Evolutionary conservation across 768 basidiomycete genomes (phyloP), one percentile per base, ranked within the genome.

Genomic region (Auriscalpium microsporum): DNA sequence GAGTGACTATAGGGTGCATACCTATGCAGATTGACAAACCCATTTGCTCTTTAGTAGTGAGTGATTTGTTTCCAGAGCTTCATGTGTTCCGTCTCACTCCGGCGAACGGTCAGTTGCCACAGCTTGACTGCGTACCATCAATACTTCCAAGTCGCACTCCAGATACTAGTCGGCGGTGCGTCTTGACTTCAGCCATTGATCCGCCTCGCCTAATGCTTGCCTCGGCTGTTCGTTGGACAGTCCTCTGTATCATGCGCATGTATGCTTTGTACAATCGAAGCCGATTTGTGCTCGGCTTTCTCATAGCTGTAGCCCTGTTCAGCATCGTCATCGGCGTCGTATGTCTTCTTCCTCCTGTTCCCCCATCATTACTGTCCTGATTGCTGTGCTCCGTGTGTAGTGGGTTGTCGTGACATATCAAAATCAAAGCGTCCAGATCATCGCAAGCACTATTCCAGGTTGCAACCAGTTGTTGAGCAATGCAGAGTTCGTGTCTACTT

Each of bases 241-340:
- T 47, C 16, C 40, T 54, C 23, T 35, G 42, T 19, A 54, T 37
- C 8, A 46, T 54, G 45, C 44, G 53, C 19, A 38, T 54, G 36
- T 54, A 54, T 19, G 53, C 53, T 10, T 34, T 54, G 4, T 54
- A 54, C 45, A 38, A 54, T 21, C 44, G 45, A 7, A 54, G 37
- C 21, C 44, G 23, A 14, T 36, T 36, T 47, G 16, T 54, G 33
- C 45, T 54, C 14, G 45, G 16, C 6, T 16, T 47, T 3, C 42
- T 54, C 21, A 46, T 38, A 13, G 8, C 37, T 13, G n/a, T 47
- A 13, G 28, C 19, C 19, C n/a, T 34, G 13, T 10, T 47, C 10
- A 38, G 50, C 37, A 36, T 51, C 33, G 48, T 23, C 19, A 34
- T 51, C 23, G 36, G 11, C 40, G 33, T 44, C 17, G 55, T 51